Percentiles rank a stretch among this genome's conserved stretches.
phyloP scores from a whole-genome alignment of 2,329 filamentous ascomycete species.

The Basipetospora chlamydospora region DNA sequence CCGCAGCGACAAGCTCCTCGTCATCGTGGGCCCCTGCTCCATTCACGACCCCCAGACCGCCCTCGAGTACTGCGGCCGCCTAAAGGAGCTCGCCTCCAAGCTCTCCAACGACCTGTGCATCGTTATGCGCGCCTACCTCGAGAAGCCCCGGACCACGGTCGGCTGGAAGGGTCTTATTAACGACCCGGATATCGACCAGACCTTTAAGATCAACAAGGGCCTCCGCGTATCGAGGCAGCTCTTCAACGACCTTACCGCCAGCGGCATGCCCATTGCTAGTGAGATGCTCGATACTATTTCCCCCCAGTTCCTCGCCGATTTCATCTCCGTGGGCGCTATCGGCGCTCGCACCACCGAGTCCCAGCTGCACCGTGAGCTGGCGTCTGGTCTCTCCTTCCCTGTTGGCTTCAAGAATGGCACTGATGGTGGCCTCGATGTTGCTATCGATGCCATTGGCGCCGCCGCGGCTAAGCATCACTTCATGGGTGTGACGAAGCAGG shows the following conservation, averaged over 20 bases:
- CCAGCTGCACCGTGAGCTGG: conserved; percentile 87
- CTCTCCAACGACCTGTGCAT: conserved; percentile 82
- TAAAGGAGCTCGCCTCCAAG: conserved; percentile 72
- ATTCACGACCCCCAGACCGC: conserved; percentile 90
- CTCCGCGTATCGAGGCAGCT: conserved; percentile 73
- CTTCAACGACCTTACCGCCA: conserved; percentile 80
- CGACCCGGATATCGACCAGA: conserved; percentile 95
- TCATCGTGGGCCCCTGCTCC: conserved; percentile 89
- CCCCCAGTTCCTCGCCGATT: conserved; percentile 87
- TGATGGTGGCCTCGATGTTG: conserved; percentile 76
- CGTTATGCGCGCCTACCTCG: conserved; percentile 95
- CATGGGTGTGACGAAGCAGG: conserved; percentile 92
- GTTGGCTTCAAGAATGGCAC: conserved; percentile 99
- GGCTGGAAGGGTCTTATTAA: conserved; percentile 99
- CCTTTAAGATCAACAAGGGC: conserved; percentile 98
- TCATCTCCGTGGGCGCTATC: conserved; percentile 82
- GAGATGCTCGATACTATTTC: conserved; percentile 99
- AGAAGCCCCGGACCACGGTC: conserved; percentile 95
- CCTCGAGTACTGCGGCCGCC: conserved; percentile 78
- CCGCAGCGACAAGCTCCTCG: conserved; percentile 44
- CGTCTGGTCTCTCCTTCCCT: conserved; percentile 87
- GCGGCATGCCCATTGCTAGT: conserved; percentile 89
- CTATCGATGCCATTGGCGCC: conserved; percentile 89
- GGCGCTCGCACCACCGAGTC: conserved; percentile 95
- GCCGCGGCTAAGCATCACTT: conserved; percentile 91